phyloP scores from a whole-genome alignment of 257 asterid species.

The Rehmannia glutinosa region DNA sequence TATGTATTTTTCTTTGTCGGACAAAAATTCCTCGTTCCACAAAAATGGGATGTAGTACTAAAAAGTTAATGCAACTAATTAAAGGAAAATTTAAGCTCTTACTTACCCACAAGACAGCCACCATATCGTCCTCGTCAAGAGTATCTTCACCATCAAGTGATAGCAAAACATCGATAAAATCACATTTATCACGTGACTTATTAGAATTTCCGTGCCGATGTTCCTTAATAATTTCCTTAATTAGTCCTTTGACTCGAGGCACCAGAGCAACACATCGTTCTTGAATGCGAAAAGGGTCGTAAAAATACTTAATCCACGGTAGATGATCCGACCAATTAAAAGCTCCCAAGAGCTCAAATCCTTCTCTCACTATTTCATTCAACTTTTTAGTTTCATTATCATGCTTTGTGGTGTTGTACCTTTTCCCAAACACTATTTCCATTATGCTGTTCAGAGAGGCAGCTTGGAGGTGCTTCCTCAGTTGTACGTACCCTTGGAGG shows the following conservation, averaged over 20 bases:
- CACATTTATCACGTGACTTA: slow-evolving; percentile 17
- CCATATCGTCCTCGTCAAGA: slow-evolving; percentile 48
- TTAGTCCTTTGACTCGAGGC: slow-evolving; percentile 34
- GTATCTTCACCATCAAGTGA: slow-evolving; percentile 47
- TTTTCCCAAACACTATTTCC: slow-evolving; percentile 48
- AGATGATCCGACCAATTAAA: slow-evolving; percentile 60
- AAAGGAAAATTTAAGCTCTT: not conserved
- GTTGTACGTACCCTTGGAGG: slow-evolving; percentile 26
- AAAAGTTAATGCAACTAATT: not conserved
- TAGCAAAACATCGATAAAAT: slow-evolving; percentile 51
- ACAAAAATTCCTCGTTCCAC: not conserved
- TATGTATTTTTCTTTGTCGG: not conserved
- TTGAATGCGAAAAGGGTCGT: slow-evolving; percentile 39
- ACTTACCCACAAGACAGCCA: slow-evolving; percentile 60
- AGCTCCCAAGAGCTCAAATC: slow-evolving; percentile 55
- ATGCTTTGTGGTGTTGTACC: slow-evolving; percentile 17
- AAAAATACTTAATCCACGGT: slow-evolving; percentile 44
- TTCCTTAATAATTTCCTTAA: slow-evolving; percentile 36
- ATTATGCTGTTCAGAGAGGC: slow-evolving; percentile 46
- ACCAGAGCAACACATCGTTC: slow-evolving; percentile 38
- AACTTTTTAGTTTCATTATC: slow-evolving; percentile 32
- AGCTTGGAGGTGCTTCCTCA: slow-evolving; percentile 42
- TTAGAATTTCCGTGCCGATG: slow-evolving; percentile 10
- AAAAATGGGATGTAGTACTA: no score
- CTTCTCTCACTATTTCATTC: slow-evolving; percentile 47